Conservation (phyloP, 345 rosid genomes). For the Dimocarpus longan region DNA sequence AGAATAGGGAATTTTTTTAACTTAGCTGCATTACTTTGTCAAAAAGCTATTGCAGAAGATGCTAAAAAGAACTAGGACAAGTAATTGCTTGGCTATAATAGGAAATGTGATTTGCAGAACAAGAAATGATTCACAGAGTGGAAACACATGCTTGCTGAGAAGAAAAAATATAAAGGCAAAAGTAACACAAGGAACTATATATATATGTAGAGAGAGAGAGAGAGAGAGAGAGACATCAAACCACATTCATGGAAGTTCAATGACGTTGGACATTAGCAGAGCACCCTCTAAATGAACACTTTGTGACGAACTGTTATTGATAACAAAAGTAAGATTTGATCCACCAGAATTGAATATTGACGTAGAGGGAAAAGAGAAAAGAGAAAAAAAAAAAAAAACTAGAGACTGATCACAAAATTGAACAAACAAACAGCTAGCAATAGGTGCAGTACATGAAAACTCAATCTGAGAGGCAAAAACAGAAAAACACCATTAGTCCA, state of each 20-base stretch:
- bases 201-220: too few relatives aligned
- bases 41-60: conserved; percentile 4
- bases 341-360: neutral
- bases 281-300: neutral
- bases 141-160: neutral
- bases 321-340: neutral
- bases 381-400: neutral
- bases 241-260: neutral
- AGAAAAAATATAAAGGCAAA: neutral
- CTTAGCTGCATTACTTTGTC: neutral
- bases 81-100: neutral
- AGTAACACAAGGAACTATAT: neutral
- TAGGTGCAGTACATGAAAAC: neutral
- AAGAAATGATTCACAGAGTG: neutral
- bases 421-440: neutral
- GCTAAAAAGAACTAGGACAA: neutral
- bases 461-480: neutral
- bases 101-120: neutral
- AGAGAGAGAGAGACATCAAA: neutral
- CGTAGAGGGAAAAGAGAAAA: too few relatives aligned
- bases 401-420: neutral
- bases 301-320: neutral
- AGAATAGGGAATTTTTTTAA: neutral
- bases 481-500: neutral
- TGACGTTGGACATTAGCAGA: neutral